Conservation (phyloP, 2,329 filamentous ascomycete species). For the Fusarium tjaetaba region DNA sequence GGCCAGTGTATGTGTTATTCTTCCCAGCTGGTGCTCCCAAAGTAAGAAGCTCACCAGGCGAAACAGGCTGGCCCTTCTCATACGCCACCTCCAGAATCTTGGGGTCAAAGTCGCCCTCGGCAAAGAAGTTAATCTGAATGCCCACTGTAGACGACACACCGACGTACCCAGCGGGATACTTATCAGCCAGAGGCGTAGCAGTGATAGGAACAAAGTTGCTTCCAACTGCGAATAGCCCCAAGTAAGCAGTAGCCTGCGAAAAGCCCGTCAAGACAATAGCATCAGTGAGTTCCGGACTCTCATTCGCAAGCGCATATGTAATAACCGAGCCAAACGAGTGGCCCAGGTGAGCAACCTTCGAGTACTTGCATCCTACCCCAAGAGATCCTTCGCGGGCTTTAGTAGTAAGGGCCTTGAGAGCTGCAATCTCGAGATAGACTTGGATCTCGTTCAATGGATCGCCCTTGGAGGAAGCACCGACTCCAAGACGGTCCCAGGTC, state of each 20-base stretch:
- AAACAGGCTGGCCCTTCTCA: slow-evolving; percentile 63
- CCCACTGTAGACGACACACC: slow-evolving; percentile 56
- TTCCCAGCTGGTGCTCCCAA: slow-evolving; percentile 52
- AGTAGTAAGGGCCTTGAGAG: slow-evolving; percentile 63
- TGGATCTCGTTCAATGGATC: slow-evolving; percentile 70
- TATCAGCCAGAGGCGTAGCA: slow-evolving; percentile 40
- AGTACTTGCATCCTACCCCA: slow-evolving; percentile 49
- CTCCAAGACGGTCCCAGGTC: slow-evolving; percentile 69
- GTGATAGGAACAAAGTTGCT: slow-evolving; percentile 59
- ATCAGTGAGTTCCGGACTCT: slow-evolving; percentile 64
- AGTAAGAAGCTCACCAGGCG: slow-evolving; percentile 68
- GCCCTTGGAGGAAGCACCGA: slow-evolving; percentile 66
- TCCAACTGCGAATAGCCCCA: slow-evolving; percentile 55
- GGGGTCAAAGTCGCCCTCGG: slow-evolving; percentile 65
- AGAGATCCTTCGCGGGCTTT: slow-evolving; percentile 59
- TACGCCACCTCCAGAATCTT: slow-evolving; percentile 58
- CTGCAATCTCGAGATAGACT: slow-evolving; percentile 65
- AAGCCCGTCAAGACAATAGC: slow-evolving; percentile 71
- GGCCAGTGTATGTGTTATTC: slow-evolving; percentile 58
- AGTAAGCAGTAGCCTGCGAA: slow-evolving; percentile 58
- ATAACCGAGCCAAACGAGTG: slow-evolving; percentile 72
- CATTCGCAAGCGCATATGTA: slow-evolving; percentile 63
- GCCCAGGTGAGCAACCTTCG: slow-evolving; percentile 67
- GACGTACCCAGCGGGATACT: slow-evolving; percentile 63
- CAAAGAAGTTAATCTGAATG: slow-evolving; percentile 64